Evolutionary conservation across 257 asterid genomes (phyloP).

Genomic region (Nicotiana otophora): DNA sequence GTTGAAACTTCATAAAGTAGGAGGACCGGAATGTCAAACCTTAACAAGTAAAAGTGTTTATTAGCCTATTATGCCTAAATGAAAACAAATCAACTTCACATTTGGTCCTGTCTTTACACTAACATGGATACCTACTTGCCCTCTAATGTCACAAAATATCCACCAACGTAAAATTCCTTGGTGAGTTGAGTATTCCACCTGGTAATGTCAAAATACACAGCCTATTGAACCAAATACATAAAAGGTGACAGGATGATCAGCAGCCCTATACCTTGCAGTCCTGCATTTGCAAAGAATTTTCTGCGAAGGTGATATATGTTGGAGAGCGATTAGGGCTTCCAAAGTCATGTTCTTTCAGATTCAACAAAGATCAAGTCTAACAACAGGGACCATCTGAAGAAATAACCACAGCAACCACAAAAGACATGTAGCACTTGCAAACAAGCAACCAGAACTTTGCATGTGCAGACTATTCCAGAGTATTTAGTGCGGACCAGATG

Average conservation of each 20-base stretch:
- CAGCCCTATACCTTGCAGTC: background rate
- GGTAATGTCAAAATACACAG: background rate
- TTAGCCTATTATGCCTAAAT: no score
- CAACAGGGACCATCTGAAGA: background rate
- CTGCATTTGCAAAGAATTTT: background rate
- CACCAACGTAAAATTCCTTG: background rate
- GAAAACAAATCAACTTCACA: no score
- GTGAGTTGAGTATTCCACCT: background rate
- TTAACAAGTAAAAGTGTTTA: no score
- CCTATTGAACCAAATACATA: background rate
- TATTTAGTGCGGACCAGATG: background rate
- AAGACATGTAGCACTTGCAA: background rate
- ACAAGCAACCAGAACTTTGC: background rate
- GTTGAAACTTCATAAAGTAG: no score
- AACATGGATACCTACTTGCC: no score
- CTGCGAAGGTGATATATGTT: background rate
- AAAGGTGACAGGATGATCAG: background rate
- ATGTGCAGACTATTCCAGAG: background rate
- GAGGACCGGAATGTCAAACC: no score
- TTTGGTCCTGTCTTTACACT: no score
- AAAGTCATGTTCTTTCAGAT: background rate
- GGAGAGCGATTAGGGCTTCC: background rate
- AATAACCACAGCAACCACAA: background rate
- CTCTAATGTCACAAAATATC: background rate
- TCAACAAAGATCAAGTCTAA: conserved; percentile 1